phyloP scores from a whole-genome alignment of 176 grass and related monocot genomes.

The Oryza coarctata region DNA sequence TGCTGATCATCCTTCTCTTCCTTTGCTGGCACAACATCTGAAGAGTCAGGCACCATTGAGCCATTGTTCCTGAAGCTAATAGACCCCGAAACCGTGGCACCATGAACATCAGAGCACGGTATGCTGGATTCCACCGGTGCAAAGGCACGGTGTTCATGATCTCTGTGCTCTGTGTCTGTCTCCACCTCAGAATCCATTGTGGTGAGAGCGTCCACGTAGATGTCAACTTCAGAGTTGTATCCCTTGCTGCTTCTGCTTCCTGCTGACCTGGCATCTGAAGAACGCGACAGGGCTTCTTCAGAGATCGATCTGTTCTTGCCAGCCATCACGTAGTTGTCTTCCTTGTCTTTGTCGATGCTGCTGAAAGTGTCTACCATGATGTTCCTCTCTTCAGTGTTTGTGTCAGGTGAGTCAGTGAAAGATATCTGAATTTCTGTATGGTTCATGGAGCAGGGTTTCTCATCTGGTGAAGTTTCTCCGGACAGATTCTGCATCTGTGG shows the following conservation, averaged over 20 bases:
- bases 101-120: conserved; percentile 30
- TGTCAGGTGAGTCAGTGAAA: conserved; percentile 42
- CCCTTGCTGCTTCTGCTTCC: conserved; percentile 65
- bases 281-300: conserved; percentile 48
- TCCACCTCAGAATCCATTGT: conserved; percentile 73
- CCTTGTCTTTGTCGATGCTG: conserved; percentile 30
- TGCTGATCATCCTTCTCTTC: conserved; percentile 13
- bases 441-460: conserved; percentile 36
- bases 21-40: conserved; percentile 22
- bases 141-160: conserved; percentile 15
- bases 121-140: conserved; percentile 23
- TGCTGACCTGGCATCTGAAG: conserved; percentile 43
- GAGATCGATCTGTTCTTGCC: conserved; percentile 29
- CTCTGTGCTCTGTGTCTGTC: conserved; percentile 53
- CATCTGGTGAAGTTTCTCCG: conserved; percentile 43
- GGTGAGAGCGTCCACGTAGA: conserved; percentile 67
- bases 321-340: background rate
- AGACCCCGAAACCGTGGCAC: conserved; percentile 14
- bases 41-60: background rate
- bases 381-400: conserved; percentile 52
- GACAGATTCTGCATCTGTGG: conserved; percentile 50
- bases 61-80: conserved; percentile 40
- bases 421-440: conserved; percentile 45
- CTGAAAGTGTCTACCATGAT: conserved; percentile 47
- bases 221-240: conserved; percentile 74